Evolutionary conservation across 2,329 filamentous ascomycete species (phyloP), one percentile per base, ranked within the genome.

Genomic region (Shiraia bambusicola): DNA sequence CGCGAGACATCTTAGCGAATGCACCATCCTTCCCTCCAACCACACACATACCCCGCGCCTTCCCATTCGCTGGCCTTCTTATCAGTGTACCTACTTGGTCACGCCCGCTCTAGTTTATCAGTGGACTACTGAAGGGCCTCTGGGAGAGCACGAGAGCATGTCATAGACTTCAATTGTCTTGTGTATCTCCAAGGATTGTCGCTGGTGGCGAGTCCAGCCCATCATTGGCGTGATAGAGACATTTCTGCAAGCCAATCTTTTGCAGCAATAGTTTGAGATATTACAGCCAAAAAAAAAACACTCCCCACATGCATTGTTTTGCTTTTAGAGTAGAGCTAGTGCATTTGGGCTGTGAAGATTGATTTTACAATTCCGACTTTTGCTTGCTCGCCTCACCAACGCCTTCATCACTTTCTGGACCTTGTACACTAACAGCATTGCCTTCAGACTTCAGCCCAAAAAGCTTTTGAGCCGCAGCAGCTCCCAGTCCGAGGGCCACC

Each of bases 21-120:
- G 19, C 25, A 53, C 49, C 47, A 28, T 45, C 36, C 29, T 47
- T 44, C 34, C 34, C 35, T 14, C 31, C 41, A 29, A 43, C 37
- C 37, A 36, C 40, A 37, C 40, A n/a, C n/a, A n/a, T 44, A 56
- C 56, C 62, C 63, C 61, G 59, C 63, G 49, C 43, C 42, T 44
- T 54, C 54, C 52, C 50, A 66, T 68, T 66, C 60, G 64, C 51
- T 56, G 19, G 40, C 34, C 39, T 29, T 47, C 63, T 67, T 67
- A 67, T 68, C 65, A 62, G 52, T 41, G 39, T 35, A 37, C 44
- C 34, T 44, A 48, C n/a, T n/a, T n/a, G 19, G 19, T 4, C 8
- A 22, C 19, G 4, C 19, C 19, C 19, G 19, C 19, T 22, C 19
- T 22, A 22, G 19, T 22, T 51, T 58, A 64, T 60, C 60, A 53